Evolutionary conservation across 768 basidiomycete species (phyloP).

Genomic region (Amanita pseudoporphyria): DNA sequence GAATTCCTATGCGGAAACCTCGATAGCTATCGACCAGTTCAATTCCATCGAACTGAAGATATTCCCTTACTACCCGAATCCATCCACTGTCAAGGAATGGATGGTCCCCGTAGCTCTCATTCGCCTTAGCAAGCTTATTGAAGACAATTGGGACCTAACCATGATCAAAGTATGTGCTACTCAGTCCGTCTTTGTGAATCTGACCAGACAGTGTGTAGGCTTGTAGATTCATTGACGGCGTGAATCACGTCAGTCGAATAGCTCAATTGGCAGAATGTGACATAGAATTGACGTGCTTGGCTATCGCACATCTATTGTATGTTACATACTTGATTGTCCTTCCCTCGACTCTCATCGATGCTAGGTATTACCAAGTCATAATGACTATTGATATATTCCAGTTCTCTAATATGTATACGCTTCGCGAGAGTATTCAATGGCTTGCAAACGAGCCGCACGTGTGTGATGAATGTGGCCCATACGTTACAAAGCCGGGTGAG

Average conservation of each 20-base stretch:
- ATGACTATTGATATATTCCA: constrained; percentile 98
- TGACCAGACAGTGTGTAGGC: constrained; percentile 34
- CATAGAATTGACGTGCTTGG: constrained; percentile 68
- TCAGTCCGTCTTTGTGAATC: not conserved
- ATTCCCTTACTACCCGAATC: constrained; percentile 95
- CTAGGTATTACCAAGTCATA: constrained; percentile 90
- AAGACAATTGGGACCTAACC: constrained; percentile 95
- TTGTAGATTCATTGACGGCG: constrained; percentile 77
- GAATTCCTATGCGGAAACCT: constrained; percentile 95
- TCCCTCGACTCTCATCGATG: constrained; percentile 7
- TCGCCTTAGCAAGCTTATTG: constrained; percentile 67
- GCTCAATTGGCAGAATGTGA: constrained; percentile 90
- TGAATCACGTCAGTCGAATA: constrained; percentile 85
- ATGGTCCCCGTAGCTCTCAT: constrained; percentile 89
- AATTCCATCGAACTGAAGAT: constrained; percentile 95
- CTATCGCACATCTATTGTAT: constrained; percentile 88
- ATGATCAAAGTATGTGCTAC: constrained; percentile 58
- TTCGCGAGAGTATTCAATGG: constrained; percentile 80
- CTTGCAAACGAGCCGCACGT: constrained; percentile 81
- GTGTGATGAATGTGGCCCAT: constrained; percentile 84
- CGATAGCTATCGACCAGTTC: constrained; percentile 82
- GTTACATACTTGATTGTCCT: constrained; percentile 14
- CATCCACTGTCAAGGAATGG: constrained; percentile 86
- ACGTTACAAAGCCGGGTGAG: constrained; percentile 73
- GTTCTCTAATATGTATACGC: constrained; percentile 94